Evolutionary conservation across 352 stramenopile species (phyloP).

Genomic region (Phytophthora hibernalis): DNA sequence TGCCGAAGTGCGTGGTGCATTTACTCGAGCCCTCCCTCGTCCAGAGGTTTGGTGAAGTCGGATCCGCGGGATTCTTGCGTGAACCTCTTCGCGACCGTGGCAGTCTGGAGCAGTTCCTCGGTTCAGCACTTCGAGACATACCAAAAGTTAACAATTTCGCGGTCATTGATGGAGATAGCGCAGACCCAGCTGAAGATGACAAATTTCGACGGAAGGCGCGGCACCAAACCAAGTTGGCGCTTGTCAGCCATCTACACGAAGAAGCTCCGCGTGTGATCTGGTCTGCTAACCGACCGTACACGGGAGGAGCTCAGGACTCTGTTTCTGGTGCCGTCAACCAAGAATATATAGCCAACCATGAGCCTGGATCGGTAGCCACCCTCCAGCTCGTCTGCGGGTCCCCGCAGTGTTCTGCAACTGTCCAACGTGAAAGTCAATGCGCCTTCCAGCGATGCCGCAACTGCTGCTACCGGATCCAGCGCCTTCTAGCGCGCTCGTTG

Average conservation of each 20-base stretch:
- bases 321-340: constrained; percentile 10
- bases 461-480: constrained; percentile 76
- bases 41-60: background rate
- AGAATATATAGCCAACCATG: background rate
- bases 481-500: constrained; percentile 40
- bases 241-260: constrained; percentile 53
- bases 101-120: constrained; percentile 45
- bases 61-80: constrained; percentile 22
- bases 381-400: constrained; percentile 42
- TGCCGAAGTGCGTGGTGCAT: constrained; percentile 14
- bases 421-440: constrained; percentile 54
- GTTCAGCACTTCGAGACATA: constrained; percentile 22
- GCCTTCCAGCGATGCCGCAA: constrained; percentile 60
- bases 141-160: constrained; percentile 4
- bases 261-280: constrained; percentile 58
- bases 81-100: constrained; percentile 30
- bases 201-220: constrained; percentile 73
- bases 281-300: constrained; percentile 52
- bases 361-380: background rate
- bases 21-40: constrained; percentile 10
- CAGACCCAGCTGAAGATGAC: constrained; percentile 43
- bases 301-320: constrained; percentile 6
- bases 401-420: constrained; percentile 36
- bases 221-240: constrained; percentile 61
- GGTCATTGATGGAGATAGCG: background rate